Percentiles rank a stretch among this genome's conserved stretches.
These are phyloP conservation scores for Skeletonema tropicum DNA, from an alignment of 108 stramenopile genomes.

Conservation along the genomic window DNA sequence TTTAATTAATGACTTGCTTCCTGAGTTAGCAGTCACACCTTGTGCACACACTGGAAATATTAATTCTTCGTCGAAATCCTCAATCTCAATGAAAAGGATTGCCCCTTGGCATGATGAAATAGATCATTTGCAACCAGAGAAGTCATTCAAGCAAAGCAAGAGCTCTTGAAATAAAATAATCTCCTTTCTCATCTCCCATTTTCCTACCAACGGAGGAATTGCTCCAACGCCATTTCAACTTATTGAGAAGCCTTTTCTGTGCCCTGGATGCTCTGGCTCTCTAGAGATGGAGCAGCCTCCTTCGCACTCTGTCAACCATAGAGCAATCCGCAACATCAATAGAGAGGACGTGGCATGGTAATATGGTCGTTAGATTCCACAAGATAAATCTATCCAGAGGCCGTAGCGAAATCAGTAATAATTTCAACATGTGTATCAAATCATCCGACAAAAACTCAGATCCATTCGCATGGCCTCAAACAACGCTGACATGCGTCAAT, in stretches of 20 bases:
- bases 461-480: neutral
- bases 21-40: constrained; percentile 59
- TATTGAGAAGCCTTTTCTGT: too few relatives aligned
- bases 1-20: constrained; percentile 46
- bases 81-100: constrained; percentile 26
- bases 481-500: neutral
- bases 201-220: neutral
- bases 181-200: neutral
- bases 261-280: too few relatives aligned
- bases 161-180: neutral
- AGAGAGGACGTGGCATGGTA: too few relatives aligned
- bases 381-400: neutral
- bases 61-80: constrained; percentile 68
- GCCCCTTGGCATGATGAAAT: constrained; percentile 86
- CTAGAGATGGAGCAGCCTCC: too few relatives aligned
- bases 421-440: neutral
- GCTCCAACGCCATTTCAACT: neutral
- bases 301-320: too few relatives aligned
- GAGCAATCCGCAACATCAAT: neutral
- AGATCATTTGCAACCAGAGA: constrained; percentile 53
- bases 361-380: too few relatives aligned
- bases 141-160: constrained; percentile 50
- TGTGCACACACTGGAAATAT: constrained; percentile 63
- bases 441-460: neutral
- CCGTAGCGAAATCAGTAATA: neutral